These are phyloP conservation scores for Vigna radiata DNA, from an alignment of 306 rosid species.

Conservation along the genomic window DNA sequence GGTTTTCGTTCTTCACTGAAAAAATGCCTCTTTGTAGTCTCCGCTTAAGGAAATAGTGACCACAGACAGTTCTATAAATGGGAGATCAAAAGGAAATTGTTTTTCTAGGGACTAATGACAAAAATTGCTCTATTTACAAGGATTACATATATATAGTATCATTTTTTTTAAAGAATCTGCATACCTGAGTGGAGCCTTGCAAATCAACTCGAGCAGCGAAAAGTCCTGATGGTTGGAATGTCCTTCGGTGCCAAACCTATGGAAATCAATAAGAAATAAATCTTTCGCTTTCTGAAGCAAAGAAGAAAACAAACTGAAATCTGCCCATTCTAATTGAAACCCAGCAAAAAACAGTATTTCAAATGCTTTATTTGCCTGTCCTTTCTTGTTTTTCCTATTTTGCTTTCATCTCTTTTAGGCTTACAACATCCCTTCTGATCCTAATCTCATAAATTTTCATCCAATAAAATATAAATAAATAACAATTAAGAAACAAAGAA, in stretches of 20 bases:
- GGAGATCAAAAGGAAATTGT: neutral
- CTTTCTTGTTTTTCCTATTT: neutral
- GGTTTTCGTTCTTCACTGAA: neutral
- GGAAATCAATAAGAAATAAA: slow-evolving; percentile 40
- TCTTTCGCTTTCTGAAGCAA: neutral
- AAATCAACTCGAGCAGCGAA: slow-evolving; percentile 96
- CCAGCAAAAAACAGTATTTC: neutral
- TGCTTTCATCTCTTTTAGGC: slow-evolving; percentile 7
- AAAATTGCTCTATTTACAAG: neutral
- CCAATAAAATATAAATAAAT: slow-evolving; percentile 5
- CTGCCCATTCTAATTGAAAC: neutral
- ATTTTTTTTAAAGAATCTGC: slow-evolving; percentile 45
- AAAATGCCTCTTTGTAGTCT: neutral
- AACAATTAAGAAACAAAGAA: neutral
- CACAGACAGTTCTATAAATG: neutral
- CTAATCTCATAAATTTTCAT: slow-evolving; percentile 10
- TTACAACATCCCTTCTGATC: neutral
- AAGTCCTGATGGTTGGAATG: slow-evolving; percentile 97
- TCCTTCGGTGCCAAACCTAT: slow-evolving; percentile 96
- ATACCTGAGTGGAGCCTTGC: slow-evolving; percentile 88
- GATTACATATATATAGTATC: neutral
- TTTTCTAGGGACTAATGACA: neutral
- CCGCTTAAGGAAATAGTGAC: neutral
- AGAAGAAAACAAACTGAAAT: slow-evolving; percentile 15
- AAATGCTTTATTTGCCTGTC: neutral